A percentile compares a stretch with the other conserved stretches of the same genome.
Conservation (phyloP, 495 filamentous ascomycete genomes). For the Aspergillus carlsbadensis region DNA sequence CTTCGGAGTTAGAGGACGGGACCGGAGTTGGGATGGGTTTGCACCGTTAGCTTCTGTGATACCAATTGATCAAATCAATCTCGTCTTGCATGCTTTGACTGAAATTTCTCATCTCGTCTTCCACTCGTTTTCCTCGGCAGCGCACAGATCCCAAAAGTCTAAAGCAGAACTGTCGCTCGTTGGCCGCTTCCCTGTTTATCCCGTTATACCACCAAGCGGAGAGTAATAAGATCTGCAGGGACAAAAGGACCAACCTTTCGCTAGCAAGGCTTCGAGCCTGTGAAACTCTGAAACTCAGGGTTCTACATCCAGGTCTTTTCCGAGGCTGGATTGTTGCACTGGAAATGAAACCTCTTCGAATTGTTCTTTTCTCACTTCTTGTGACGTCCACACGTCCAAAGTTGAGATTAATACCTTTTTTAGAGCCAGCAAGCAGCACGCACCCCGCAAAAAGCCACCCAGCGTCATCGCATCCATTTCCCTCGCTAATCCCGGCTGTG, state of each 20-base stretch:
- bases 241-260: background rate
- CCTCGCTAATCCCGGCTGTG: background rate
- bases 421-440: background rate
- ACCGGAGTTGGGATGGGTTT: background rate
- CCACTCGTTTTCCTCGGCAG: background rate
- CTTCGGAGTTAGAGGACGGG: background rate
- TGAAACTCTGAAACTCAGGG: no score
- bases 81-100: background rate
- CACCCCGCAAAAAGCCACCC: constrained; percentile 1
- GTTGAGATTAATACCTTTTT: no score
- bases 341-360: no score
- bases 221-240: constrained; percentile 5
- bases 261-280: no score
- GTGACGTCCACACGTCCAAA: background rate
- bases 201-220: no score
- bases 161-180: no score
- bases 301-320: no score
- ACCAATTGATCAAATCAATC: background rate
- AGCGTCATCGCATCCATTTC: background rate
- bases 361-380: background rate
- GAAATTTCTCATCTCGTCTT: background rate
- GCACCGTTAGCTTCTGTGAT: background rate
- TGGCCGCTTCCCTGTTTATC: background rate
- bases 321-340: no score
- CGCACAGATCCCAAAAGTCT: background rate